Evolutionary conservation across 805 yeast species (phyloP), one percentile per base, ranked within the genome.

Genomic region (Phaffomyces antillensis): DNA sequence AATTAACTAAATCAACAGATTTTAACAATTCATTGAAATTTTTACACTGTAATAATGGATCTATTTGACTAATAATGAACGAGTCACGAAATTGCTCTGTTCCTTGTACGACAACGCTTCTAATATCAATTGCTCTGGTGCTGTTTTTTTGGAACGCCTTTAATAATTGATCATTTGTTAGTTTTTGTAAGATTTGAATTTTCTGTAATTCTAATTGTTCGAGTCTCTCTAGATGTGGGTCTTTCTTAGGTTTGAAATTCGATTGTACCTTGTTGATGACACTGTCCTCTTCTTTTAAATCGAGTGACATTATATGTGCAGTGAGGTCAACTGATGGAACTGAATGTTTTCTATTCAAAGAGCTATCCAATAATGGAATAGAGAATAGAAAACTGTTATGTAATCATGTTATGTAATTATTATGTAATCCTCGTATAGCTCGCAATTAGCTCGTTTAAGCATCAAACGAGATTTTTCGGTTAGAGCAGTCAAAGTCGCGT

Each of bases 31-130:
- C 54, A n/a, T 59, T 55, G 23, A 79, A 58, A 5, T 76, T 74
- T 13, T 59, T 50, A n/a, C 71, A 64, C 9, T 55, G 51, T 23
- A 73, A 54, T 38, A 80, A 55, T 1, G 83, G 81, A 17, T 59
- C 55, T 23, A 80, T 55, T 51, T 78, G 85, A 6, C 62, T 52
- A 13, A 61, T 55, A 5, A 79, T 48, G 54, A 79, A 80, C 0
- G 62, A 31, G 43, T 68, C 67, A 33, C 84, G 60, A 48, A 72
- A 75, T 13, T 62, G 61, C 28, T 72, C 71, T 7, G 73, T 63
- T 23, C 80, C 80, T 39, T 71, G 64, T 10, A 79, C 60, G 47
- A 74, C 75, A 10, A 77, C 72, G 34, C 67, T 66, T 15, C 64
- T 57, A 5, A 79, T 55, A 24, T 60, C 55, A 2, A 76, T 67